Evolutionary conservation across 192 early-diverging fungal genomes (phyloP), one percentile per base, ranked within the genome.

Genomic region (Coemansia sp.): DNA sequence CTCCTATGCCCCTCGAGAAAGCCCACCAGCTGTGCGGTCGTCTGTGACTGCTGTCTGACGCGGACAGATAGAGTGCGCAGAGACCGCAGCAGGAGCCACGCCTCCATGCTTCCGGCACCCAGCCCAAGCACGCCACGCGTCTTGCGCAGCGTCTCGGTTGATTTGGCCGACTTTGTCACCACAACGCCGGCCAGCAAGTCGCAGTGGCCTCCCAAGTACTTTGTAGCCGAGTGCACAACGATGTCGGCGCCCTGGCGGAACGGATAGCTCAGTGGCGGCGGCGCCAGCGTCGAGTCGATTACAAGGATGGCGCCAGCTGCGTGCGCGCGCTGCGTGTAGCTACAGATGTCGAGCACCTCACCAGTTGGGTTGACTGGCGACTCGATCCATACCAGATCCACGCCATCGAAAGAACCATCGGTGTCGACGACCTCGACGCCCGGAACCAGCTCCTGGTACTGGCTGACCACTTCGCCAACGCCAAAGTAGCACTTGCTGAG

Each of bases 161-260:
- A 29, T n/a, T 77, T 58, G 30, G 61, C 31, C 18, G 84, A 68
- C 26, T 70, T 83, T 10, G 82, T 81, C 3, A 88, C 73, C 21
- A 92, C 64, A 1, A 89, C 77, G 26, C 91, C 91, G 12, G 85
- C 89, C 39, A 92, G 70, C 7, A 87, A 66, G 75, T 91, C 90
- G 37, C 78, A 81, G 59, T 92, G 91, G 7, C 91, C 91, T 49
- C 85, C 86, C 26, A 92, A 67, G 64, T 84, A 92, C 81, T 92
- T 92, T 39, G 91, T 90, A 16, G 85, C 68, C 21, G 84, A 85
- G 68, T 92, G 90, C 77, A 92, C 75, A 21, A 88, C 86, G 34
- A 89, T 66, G 61, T 92, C 86, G 31, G 84, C 90, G 18, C 89
- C 90, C 67, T 79, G 72, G 21, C 71, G 70, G 70, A 90, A 79